phyloP scores from a whole-genome alignment of 805 yeast genomes.

The Myxozyma kluyveri region DNA sequence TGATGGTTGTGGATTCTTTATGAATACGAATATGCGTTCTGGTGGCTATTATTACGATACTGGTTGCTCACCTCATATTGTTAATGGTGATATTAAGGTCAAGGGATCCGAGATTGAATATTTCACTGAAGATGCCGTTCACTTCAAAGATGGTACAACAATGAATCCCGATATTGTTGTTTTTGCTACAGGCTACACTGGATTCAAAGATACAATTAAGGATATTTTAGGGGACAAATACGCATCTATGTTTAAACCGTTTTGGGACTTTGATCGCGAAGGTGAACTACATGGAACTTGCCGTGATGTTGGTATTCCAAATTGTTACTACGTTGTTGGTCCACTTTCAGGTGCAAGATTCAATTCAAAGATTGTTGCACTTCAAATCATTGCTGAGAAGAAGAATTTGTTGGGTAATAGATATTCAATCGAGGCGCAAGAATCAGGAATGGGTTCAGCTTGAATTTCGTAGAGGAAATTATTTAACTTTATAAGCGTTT shows the following conservation, averaged over 20 bases:
- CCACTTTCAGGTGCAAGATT: slow-evolving; percentile 43
- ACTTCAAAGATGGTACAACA: slow-evolving; percentile 41
- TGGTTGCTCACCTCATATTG: slow-evolving; percentile 44
- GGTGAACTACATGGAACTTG: slow-evolving; percentile 45
- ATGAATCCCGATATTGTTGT: slow-evolving; percentile 44
- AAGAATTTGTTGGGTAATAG: slow-evolving; percentile 23
- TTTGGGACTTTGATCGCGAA: slow-evolving; percentile 48
- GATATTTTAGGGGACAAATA: slow-evolving; percentile 42
- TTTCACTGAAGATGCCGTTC: slow-evolving; percentile 43
- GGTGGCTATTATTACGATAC: slow-evolving; percentile 51
- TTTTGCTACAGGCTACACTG: slow-evolving; percentile 48
- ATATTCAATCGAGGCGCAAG: slow-evolving; percentile 29
- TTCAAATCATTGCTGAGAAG: slow-evolving; percentile 42
- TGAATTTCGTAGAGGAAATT: neutral
- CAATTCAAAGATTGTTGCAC: slow-evolving; percentile 43
- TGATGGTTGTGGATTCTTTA: slow-evolving; percentile 47
- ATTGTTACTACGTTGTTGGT: slow-evolving; percentile 47
- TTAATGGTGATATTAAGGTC: slow-evolving; percentile 43
- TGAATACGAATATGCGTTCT: slow-evolving; percentile 44
- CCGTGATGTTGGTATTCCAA: slow-evolving; percentile 44
- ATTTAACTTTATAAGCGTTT: neutral
- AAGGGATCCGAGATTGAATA: slow-evolving; percentile 41
- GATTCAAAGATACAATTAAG: slow-evolving; percentile 45
- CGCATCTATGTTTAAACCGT: slow-evolving; percentile 39
- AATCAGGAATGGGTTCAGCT: slow-evolving; percentile 1